These are phyloP conservation scores for Sugiyamaella chiloensis DNA, from an alignment of 805 yeast species.

Conservation along the genomic window DNA sequence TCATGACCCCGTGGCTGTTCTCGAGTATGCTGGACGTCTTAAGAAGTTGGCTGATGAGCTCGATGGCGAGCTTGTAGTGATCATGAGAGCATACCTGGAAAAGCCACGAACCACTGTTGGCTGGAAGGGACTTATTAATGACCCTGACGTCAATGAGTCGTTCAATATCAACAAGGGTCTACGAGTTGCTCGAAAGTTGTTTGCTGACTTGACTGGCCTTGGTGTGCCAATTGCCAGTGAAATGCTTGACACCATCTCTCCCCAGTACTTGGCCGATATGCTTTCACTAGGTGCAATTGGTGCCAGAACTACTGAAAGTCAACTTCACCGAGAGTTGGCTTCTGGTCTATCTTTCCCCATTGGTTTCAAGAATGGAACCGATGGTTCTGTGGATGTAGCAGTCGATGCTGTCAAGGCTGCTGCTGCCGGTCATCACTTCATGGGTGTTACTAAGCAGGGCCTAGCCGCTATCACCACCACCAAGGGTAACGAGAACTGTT, in stretches of 20 bases:
- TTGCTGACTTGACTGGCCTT: constrained; percentile 69
- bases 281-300: constrained; percentile 97
- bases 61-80: constrained; percentile 69
- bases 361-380: constrained; percentile 98
- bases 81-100: constrained; percentile 97
- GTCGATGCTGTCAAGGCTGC: constrained; percentile 94
- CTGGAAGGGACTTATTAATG: constrained; percentile 97
- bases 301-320: constrained; percentile 98
- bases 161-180: constrained; percentile 95
- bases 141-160: constrained; percentile 89
- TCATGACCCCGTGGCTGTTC: constrained; percentile 86
- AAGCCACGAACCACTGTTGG: constrained; percentile 99
- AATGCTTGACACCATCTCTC: constrained; percentile 97
- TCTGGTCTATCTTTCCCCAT: constrained; percentile 98
- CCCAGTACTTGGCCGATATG: constrained; percentile 89
- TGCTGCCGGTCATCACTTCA: constrained; percentile 85
- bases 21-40: constrained; percentile 77
- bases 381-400: constrained; percentile 89
- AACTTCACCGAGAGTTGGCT: constrained; percentile 94
- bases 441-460: constrained; percentile 97
- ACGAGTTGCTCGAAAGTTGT: constrained; percentile 79
- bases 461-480: constrained; percentile 95
- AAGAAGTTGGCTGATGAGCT: constrained; percentile 66
- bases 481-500: constrained; percentile 91
- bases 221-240: constrained; percentile 94